Base-by-base conservation (phyloP, 495 filamentous ascomycete genomes). In the Delitschia confertaspora region DNA sequence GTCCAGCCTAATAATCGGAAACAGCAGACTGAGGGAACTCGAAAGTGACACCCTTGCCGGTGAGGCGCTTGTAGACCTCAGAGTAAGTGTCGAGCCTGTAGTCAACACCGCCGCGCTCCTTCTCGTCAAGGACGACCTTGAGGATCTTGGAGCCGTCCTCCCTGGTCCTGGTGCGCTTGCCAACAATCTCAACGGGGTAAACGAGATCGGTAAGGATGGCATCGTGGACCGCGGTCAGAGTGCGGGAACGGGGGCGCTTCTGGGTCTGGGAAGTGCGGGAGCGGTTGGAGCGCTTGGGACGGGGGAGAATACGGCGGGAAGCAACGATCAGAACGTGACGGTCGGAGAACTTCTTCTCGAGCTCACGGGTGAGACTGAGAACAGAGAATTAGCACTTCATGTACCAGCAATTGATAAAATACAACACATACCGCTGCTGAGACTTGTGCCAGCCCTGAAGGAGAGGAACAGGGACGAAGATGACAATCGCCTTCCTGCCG, bases 321-420 rank as follows among this genome's bases (percentile, higher is more conserved):
- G 89, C 91, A 54, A 98, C 79, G 80, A 98, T 86, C 65, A 98
- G 79, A 68, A 98, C 91, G 72, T 98, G 91, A 70, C 91, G 89
- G 79, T 96, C 91, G 56, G 91, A 95, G 85, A 98, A 98, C 76
- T 96, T 98, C 86, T 98, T 96, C 79, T 98, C 91, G 61, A 98
- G 88, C 78, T 98, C 91, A 70, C 91, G 91, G 71, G 91, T 96
- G 58, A 98, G 81, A 64, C 91, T 96, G 61, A 9, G 17, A 16
- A 22, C 21, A 11, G 30, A n/a, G 19, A 24, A 33, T 50, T 46
- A 45, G 36, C 13, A 33, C n/a, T n/a, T n/a, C n/a, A n/a, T n/a
- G n/a, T n/a, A n/a, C n/a, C n/a, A n/a, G n/a, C n/a, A 14, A 38
- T 13, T 35, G 25, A 37, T 33, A 33, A 30, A 31, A 35, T 20